These are phyloP conservation scores for Babesia divergens DNA, from an alignment of 169 alveolate species.

Conservation along the genomic window DNA sequence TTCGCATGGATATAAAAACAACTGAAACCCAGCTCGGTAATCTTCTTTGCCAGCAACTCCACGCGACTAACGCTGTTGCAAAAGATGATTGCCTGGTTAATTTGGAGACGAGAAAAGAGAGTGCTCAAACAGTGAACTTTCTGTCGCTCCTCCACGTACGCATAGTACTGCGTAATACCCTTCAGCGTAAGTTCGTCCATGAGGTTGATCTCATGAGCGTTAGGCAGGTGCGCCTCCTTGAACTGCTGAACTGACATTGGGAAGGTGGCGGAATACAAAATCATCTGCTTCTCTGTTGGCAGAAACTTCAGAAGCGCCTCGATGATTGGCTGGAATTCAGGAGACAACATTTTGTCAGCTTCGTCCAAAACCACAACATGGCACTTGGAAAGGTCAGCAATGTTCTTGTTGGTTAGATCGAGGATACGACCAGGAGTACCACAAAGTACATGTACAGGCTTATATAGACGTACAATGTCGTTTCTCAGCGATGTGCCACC, in stretches of 20 bases:
- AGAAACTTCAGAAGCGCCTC: constrained; percentile 91
- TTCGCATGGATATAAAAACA: constrained; percentile 98
- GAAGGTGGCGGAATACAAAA: constrained; percentile 98
- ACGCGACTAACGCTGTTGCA: constrained; percentile 98
- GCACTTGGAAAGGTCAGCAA: constrained; percentile 88
- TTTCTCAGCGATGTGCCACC: constrained; percentile 98
- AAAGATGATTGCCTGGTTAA: constrained; percentile 97
- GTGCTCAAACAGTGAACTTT: constrained; percentile 98
- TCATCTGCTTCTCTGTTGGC: constrained; percentile 90
- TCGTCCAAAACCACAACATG: constrained; percentile 95
- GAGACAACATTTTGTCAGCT: constrained; percentile 97
- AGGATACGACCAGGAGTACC: constrained; percentile 99
- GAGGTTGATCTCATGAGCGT: constrained; percentile 94
- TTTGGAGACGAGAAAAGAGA: constrained; percentile 90
- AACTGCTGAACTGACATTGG: constrained; percentile 96
- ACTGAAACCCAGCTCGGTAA: constrained; percentile 97
- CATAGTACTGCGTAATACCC: constrained; percentile 98
- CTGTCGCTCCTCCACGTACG: constrained; percentile 96
- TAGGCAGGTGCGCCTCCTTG: constrained; percentile 91
- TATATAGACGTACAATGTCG: constrained; percentile 93
- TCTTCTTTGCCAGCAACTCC: constrained; percentile 97
- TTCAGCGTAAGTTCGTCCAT: constrained; percentile 98
- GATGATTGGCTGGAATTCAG: constrained; percentile 94
- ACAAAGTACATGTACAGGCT: constrained; percentile 94
- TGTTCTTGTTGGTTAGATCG: constrained; percentile 93